A percentile compares a stretch with the other conserved stretches of the same genome.
Evolutionary conservation across 1,139 yeast species (phyloP).

Genomic region (Magnusiomyces suaveolens): DNA sequence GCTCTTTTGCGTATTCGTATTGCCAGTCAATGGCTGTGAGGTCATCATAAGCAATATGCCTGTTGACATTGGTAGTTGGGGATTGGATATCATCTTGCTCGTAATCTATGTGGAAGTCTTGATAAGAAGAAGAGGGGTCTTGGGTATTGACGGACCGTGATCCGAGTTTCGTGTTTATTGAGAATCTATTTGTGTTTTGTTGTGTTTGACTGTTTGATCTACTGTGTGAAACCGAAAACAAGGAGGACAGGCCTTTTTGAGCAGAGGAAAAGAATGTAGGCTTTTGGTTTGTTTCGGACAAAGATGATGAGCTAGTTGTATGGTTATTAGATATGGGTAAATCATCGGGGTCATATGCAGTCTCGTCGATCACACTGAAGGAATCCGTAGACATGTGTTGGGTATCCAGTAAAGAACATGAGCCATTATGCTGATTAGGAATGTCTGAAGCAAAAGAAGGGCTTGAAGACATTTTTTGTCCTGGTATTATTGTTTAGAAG

Average conservation of each 20-base stretch:
- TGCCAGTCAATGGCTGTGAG: conserved; percentile 37
- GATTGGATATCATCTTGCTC: not conserved
- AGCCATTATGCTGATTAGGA: not conserved
- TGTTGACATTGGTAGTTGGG: conserved; percentile 4
- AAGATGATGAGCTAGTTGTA: not conserved
- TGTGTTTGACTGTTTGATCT: not conserved
- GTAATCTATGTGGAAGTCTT: not conserved
- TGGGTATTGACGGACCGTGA: not conserved
- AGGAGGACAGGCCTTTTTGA: not conserved
- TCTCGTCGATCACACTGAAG: not conserved
- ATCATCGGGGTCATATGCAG: not conserved
- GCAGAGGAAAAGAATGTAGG: not conserved
- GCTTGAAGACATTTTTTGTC: no score
- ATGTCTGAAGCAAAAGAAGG: not conserved
- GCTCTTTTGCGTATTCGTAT: conserved; percentile 32
- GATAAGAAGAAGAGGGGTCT: not conserved
- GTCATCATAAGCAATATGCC: conserved; percentile 26
- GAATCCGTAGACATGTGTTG: not conserved
- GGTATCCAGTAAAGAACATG: not conserved
- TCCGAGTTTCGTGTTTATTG: not conserved
- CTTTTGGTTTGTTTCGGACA: not conserved
- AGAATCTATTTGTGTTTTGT: no score
- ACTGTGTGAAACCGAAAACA: not conserved
- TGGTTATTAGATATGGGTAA: no score
- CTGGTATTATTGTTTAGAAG: no score